Evolutionary conservation across 768 basidiomycete genomes (phyloP).

Genomic region (Cystoderma amianthinum): DNA sequence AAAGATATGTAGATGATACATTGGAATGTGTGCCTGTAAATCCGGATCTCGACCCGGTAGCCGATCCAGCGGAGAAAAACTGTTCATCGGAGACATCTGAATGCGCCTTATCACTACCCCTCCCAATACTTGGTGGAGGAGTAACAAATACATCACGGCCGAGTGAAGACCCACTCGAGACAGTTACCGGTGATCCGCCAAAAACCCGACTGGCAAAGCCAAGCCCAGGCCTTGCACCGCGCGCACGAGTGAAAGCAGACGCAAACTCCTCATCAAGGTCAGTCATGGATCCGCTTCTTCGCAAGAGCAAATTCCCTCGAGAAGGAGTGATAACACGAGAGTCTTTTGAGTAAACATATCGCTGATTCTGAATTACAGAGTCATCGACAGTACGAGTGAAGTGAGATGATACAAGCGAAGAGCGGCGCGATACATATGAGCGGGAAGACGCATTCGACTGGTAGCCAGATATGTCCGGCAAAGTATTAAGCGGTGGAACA

Average conservation of each 20-base stretch:
- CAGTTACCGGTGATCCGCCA: slow-evolving; percentile 62
- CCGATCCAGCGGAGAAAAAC: slow-evolving; percentile 33
- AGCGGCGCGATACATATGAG: slow-evolving; percentile 25
- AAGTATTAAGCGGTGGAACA: slow-evolving; percentile 64
- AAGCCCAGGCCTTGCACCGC: slow-evolving; percentile 28
- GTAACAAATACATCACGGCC: slow-evolving; percentile 33
- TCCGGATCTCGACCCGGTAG: slow-evolving; percentile 9
- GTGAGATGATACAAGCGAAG: slow-evolving; percentile 49
- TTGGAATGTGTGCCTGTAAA: slow-evolving; percentile 17
- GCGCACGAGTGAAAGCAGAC: slow-evolving; percentile 38
- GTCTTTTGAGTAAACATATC: slow-evolving; percentile 68
- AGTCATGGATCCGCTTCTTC: slow-evolving; percentile 69
- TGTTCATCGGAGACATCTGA: slow-evolving; percentile 28
- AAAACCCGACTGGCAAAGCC: slow-evolving; percentile 28
- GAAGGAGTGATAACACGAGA: slow-evolving; percentile 67
- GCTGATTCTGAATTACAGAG: slow-evolving; percentile 54
- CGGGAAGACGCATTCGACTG: slow-evolving; percentile 23
- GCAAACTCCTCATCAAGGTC: slow-evolving; percentile 61
- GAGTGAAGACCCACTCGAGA: slow-evolving; percentile 58
- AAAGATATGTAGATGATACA: slow-evolving; percentile 29
- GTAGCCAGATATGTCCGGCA: slow-evolving; percentile 68
- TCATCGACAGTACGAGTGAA: slow-evolving; percentile 71
- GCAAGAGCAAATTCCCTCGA: slow-evolving; percentile 26
- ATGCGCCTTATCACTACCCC: slow-evolving; percentile 22
- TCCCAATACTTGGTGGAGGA: slow-evolving; percentile 30